Percentiles rank a stretch among this genome's conserved stretches.
These are phyloP conservation scores for Suhomyces vadensis DNA, from an alignment of 805 yeast species.

Conservation along the genomic window DNA sequence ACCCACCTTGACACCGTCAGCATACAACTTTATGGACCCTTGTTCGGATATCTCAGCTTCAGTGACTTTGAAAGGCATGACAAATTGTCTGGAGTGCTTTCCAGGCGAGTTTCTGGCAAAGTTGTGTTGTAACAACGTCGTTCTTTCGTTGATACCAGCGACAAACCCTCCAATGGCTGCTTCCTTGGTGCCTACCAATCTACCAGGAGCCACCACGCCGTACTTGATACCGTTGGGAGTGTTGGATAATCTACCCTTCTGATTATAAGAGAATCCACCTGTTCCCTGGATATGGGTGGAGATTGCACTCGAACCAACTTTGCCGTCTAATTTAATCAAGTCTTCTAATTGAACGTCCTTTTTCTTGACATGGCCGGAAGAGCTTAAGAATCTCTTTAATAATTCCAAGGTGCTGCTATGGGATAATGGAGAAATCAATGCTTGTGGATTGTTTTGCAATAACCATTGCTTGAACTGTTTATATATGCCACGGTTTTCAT, in stretches of 20 bases:
- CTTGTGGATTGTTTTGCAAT: conserved; percentile 47
- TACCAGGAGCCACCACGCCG: conserved; percentile 64
- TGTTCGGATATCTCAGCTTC: conserved; percentile 36
- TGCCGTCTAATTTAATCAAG: conserved; percentile 21
- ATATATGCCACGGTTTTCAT: conserved; percentile 49
- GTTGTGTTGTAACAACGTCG: conserved; percentile 36
- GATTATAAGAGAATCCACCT: conserved; percentile 72
- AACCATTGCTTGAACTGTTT: conserved; percentile 57
- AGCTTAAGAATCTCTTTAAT: conserved; percentile 34
- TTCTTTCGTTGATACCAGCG: conserved; percentile 34
- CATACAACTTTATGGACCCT: conserved; percentile 42
- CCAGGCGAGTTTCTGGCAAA: conserved; percentile 37
- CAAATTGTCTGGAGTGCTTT: conserved; percentile 44
- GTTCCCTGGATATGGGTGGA: conserved; percentile 53
- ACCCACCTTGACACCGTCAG: conserved; percentile 43
- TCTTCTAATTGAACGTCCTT: conserved; percentile 24
- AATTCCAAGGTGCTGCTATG: conserved; percentile 26
- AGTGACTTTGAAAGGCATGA: conserved; percentile 43
- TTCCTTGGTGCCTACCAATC: conserved; percentile 51
- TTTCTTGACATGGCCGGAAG: conserved; percentile 22
- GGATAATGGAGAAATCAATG: conserved; percentile 24
- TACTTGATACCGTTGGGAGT: conserved; percentile 68
- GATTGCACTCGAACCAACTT: conserved; percentile 10
- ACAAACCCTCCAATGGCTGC: conserved; percentile 64
- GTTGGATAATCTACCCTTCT: conserved; percentile 66